Evolutionary conservation across 768 basidiomycete species (phyloP), one percentile per base, ranked within the genome.

Genomic region (Asterophora parasitica): DNA sequence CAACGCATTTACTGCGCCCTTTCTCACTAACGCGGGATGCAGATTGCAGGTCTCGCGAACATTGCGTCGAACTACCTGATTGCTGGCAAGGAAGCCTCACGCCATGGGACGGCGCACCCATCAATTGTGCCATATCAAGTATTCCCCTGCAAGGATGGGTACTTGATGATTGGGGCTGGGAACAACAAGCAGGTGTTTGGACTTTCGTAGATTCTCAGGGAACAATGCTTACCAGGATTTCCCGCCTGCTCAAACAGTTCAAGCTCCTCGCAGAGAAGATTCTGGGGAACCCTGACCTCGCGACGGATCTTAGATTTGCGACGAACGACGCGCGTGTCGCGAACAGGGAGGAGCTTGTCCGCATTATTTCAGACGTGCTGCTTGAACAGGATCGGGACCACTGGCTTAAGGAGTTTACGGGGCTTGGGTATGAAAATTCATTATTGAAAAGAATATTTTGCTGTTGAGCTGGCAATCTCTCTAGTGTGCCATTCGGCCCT

Each of bases 41-140:
- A 95, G 90, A 78, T 96, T 40, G 91, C 93, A 12, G 90, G 90
- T 13, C 78, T 96, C 4, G 91, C 84, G 1, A 95, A 95, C 61
- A 89, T 96, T 50, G 93, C 88, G 2, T 91, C 89, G 12, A 95
- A 94, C 68, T 95, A 90, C 70, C 81, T 97, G 45, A 85, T 96
- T 46, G 78, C 88, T 9, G 88, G 85, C 12, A 68, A 84, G 63
- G 89, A 93, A 63, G 94, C 87, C 17, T 73, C 76, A 27, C 74
- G 94, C 45, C 83, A 91, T 63, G 94, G 94, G n/a, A 96, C 94
- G 23, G 81, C 88, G 0, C 94, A 97, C 63, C 89, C 94, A 11
- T 92, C 90, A 13, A 85, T 97, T 58, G 94, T 93, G 6, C 92
- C 92, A 2, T 95, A 94, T 67, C 89, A 93, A 64, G 89, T 83